A percentile compares a stretch with the other conserved stretches of the same genome.
Conservation (phyloP, 1,284 basidiomycete genomes). For the Cutaneotrichosporon sp. region DNA sequence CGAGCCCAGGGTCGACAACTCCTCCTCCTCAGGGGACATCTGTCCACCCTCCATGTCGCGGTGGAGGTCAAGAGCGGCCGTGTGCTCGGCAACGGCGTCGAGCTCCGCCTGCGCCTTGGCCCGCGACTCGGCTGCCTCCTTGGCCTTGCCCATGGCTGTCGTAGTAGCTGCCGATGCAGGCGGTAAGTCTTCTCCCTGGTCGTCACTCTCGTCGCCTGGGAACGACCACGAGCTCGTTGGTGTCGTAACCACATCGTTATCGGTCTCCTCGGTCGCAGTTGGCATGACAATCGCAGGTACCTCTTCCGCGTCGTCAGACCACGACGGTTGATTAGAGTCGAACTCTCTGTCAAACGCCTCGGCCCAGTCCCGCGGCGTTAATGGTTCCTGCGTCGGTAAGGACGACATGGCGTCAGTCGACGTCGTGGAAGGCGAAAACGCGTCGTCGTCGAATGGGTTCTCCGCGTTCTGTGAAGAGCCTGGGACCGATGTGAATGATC, state of each 20-base stretch:
- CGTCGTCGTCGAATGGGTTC: slow-evolving; percentile 45
- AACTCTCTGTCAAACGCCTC: slow-evolving; percentile 40
- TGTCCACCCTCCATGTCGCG: neutral
- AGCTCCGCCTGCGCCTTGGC: neutral
- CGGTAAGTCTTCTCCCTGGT: slow-evolving; percentile 39
- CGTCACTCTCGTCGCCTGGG: slow-evolving; percentile 33
- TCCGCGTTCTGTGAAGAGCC: slow-evolving; percentile 19
- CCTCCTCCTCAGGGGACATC: slow-evolving; percentile 4
- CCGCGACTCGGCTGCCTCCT: neutral
- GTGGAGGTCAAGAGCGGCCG: neutral
- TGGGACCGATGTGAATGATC: slow-evolving; percentile 34
- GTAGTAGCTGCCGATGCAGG: slow-evolving; percentile 9
- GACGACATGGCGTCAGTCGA: neutral
- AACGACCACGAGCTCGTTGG: slow-evolving; percentile 33
- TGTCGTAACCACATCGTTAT: slow-evolving; percentile 11
- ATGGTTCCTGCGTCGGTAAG: slow-evolving; percentile 16
- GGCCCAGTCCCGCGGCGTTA: slow-evolving; percentile 45
- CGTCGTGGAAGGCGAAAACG: slow-evolving; percentile 22
- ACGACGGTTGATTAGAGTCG: slow-evolving; percentile 9
- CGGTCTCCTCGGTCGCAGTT: slow-evolving; percentile 11
- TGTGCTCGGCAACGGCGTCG: neutral
- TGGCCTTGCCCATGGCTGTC: neutral
- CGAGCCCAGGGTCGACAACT: neutral
- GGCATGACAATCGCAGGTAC: slow-evolving; percentile 5
- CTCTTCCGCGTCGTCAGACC: slow-evolving; percentile 2